Evolutionary conservation across 129 eudicot species (phyloP).

Genomic region (Escallonia rubra): DNA sequence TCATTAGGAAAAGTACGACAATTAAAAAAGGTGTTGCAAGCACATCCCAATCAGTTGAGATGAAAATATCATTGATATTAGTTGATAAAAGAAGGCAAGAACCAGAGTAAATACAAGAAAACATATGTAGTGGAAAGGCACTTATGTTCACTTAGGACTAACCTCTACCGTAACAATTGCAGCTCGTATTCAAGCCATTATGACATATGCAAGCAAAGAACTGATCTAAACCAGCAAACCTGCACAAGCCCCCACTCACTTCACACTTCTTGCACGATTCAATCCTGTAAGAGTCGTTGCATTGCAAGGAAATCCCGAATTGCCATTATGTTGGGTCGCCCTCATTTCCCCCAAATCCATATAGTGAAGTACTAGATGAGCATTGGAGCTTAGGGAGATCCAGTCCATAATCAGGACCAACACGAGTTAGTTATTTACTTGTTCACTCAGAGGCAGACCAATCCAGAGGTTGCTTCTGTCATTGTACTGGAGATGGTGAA

Average conservation of each 20-base stretch:
- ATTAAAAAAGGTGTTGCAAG: too few relatives aligned
- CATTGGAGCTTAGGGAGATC: constrained; percentile 74
- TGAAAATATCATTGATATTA: too few relatives aligned
- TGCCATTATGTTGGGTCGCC: constrained; percentile 74
- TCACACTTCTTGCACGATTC: constrained; percentile 66
- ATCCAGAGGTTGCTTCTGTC: too few relatives aligned
- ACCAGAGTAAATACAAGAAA: too few relatives aligned
- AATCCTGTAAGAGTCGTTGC: constrained; percentile 44
- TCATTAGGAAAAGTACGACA: too few relatives aligned
- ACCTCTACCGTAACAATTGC: constrained; percentile 64
- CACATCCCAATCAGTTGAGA: too few relatives aligned
- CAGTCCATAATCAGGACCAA: constrained; percentile 38
- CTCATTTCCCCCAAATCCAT: constrained; percentile 73
- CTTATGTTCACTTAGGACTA: too few relatives aligned
- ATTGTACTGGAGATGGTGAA: too few relatives aligned
- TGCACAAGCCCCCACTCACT: too few relatives aligned
- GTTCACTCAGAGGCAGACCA: too few relatives aligned
- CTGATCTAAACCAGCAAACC: constrained; percentile 40
- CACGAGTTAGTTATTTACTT: constrained; percentile 11
- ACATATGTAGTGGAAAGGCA: too few relatives aligned
- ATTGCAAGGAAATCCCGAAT: constrained; percentile 57
- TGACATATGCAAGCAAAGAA: constrained; percentile 66
- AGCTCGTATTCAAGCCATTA: constrained; percentile 54
- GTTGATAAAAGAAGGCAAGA: too few relatives aligned
- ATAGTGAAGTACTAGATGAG: constrained; percentile 59